These are phyloP conservation scores for Schoenoplectus triqueter DNA, from an alignment of 202 grass and related monocot species.

Conservation along the genomic window DNA sequence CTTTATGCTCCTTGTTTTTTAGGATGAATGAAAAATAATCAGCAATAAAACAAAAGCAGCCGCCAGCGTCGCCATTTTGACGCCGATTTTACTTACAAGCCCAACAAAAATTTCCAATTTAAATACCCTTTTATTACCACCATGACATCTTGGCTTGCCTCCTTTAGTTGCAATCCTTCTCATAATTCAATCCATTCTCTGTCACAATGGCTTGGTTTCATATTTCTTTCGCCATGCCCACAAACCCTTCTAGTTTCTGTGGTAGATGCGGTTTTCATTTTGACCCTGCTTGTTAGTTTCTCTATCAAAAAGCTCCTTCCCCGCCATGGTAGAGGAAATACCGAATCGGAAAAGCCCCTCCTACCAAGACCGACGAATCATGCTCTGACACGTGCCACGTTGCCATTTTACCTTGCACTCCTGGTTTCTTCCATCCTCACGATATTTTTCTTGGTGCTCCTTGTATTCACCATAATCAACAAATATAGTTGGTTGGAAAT, in stretches of 20 bases:
- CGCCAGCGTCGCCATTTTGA: neutral
- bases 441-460: slow-evolving; percentile 51
- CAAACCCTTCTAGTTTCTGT: slow-evolving; percentile 61
- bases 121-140: neutral
- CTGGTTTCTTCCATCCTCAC: slow-evolving; percentile 48
- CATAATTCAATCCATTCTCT: slow-evolving; percentile 28
- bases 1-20: slow-evolving; percentile 4
- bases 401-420: slow-evolving; percentile 53
- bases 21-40: slow-evolving; percentile 11
- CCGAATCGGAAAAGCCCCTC: slow-evolving; percentile 51
- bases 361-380: neutral
- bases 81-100: neutral
- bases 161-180: slow-evolving; percentile 45
- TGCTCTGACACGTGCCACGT: slow-evolving; percentile 26
- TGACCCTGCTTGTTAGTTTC: slow-evolving; percentile 39
- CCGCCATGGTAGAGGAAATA: neutral
- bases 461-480: slow-evolving; percentile 37
- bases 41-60: neutral
- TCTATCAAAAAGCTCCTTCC: slow-evolving; percentile 38
- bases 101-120: neutral
- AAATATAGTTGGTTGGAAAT: slow-evolving; percentile 32
- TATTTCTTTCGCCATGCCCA: slow-evolving; percentile 74
- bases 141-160: slow-evolving; percentile 62
- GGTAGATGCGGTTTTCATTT: slow-evolving; percentile 52
- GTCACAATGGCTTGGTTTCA: slow-evolving; percentile 53